Evolutionary conservation across 805 yeast genomes (phyloP), one percentile per base, ranked within the genome.

Genomic region (Cyberlindnera veronae): DNA sequence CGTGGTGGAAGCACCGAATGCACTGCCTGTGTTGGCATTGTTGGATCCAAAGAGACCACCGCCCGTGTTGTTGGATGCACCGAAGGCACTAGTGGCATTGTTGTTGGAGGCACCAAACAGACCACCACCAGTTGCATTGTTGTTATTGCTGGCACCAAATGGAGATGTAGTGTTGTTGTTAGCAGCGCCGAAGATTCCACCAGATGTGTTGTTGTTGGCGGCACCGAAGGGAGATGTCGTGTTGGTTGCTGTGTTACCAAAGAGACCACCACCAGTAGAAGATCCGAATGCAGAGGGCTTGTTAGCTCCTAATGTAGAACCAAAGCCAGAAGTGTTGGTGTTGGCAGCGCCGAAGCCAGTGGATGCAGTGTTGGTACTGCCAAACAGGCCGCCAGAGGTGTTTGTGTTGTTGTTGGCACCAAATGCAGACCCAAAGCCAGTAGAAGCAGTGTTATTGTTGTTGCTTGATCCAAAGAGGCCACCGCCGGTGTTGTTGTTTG

Each of bases 111-210:
- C 17, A 21, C 66, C 59, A 46, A 53, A 53, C 38, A 43, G 22
- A 5, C 49, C 48, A 13, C 57, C 31, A 11, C 35, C 33, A 29
- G 50, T n/a, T n/a, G n/a, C n/a, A n/a, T n/a, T 32, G 30, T 36
- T 39, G 21, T 32, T 33, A 28, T 46, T 41, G 12, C 45, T 26
- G 13, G 54, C 51, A 36, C 59, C 60, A 38, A 55, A 54, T 21
- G 54, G 34, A 30, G 39, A 54, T 19, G 30, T 18, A 13, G 29
- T 29, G 32, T 48, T 49, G 45, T 52, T 49, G 41, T 50, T 58
- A 39, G 48, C 47, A n/a, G 62, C 51, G 23, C 79, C 77, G 60
- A 75, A 73, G 21, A 68, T 57, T 3, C 34, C 54, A 23, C 59
- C 57, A 24, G 55, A 53, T 6, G 57, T 51, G 6, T 60, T 51